These are phyloP conservation scores for Apostasia ramifera DNA, from an alignment of 106 monocot genomes.

Conservation along the genomic window DNA sequence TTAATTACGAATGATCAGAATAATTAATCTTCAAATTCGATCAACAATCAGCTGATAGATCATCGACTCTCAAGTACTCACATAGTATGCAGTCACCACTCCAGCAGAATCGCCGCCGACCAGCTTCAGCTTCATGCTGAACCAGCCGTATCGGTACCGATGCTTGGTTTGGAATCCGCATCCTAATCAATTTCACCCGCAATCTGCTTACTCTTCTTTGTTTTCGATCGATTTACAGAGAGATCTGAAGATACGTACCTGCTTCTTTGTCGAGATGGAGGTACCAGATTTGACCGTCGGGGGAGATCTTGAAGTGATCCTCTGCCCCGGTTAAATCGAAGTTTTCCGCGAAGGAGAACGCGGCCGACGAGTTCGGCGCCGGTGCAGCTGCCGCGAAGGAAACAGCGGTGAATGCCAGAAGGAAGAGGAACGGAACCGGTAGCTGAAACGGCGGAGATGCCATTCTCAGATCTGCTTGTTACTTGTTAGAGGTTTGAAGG, in stretches of 20 bases:
- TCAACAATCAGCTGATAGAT: background rate
- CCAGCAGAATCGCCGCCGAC: constrained; percentile 96
- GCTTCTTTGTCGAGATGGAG: constrained; percentile 75
- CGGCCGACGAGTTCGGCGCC: background rate
- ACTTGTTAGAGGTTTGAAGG: no score
- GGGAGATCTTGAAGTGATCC: constrained; percentile 73
- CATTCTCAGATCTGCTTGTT: background rate
- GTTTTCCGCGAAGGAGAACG: constrained; percentile 58
- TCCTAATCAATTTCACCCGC: constrained; percentile 16
- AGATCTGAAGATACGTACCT: constrained; percentile 24
- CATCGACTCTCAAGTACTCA: constrained; percentile 11
- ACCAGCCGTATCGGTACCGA: constrained; percentile 86
- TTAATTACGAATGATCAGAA: background rate
- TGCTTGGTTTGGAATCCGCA: constrained; percentile 82
- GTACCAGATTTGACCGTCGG: constrained; percentile 81
- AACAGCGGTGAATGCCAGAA: constrained; percentile 5
- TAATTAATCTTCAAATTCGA: background rate
- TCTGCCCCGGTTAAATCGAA: constrained; percentile 68
- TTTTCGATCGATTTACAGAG: background rate
- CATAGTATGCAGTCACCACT: constrained; percentile 93
- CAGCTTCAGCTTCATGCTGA: constrained; percentile 99
- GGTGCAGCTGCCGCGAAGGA: constrained; percentile 9
- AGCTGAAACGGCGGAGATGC: background rate
- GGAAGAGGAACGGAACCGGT: constrained; percentile 14
- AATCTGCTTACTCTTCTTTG: no score